Evolutionary conservation across 345 rosid genomes (phyloP), one percentile per base, ranked within the genome.

Genomic region (Turnera subulata): DNA sequence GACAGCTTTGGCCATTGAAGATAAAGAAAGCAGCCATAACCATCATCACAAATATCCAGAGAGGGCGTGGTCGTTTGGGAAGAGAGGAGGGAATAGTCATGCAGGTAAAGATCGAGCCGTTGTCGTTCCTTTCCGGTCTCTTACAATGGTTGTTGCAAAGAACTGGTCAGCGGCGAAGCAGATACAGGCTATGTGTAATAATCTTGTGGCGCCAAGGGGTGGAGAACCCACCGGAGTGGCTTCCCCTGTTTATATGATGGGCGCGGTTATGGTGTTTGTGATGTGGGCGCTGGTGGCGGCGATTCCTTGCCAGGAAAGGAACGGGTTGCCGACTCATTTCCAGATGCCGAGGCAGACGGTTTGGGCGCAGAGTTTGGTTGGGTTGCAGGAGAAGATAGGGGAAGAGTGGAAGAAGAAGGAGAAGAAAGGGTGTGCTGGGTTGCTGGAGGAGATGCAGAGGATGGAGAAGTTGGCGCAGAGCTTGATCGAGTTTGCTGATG

Each of bases 331-430:
- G 1, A 66, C 75, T 1, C 86, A 85, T 63, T 70, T 85, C 46
- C 94, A 84, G 29, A 82, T 93, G 16, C 95, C 96, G 14, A 84
- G 80, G 67, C 90, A 93, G 24, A 24, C 82, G 43, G 64, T 20
- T 11, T 93, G 99, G 96, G 92, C 99, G 0, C 91, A 83, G 17
- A 66, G 87, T 67, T 61, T 93, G 67, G 77, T 73, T 6, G 80
- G 68, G 20, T 62, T 93, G 11, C 89, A 82, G 33, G 97, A 93
- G 64, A 93, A 81, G 76, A 87, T 93, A 11, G 87, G 84, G 11
- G 99, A 90, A 33, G 99, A 93, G 54, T 93, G 94, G 97, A 93
- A 90, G 84, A 85, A 67, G 87, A 90, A 89, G 69, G 99, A 93
- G 81, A 93, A 93, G 80, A 88, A 83, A 58, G 96, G 92, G 29